Evolutionary conservation across 805 yeast genomes (phyloP).

Genomic region (Candida loeiensis): DNA sequence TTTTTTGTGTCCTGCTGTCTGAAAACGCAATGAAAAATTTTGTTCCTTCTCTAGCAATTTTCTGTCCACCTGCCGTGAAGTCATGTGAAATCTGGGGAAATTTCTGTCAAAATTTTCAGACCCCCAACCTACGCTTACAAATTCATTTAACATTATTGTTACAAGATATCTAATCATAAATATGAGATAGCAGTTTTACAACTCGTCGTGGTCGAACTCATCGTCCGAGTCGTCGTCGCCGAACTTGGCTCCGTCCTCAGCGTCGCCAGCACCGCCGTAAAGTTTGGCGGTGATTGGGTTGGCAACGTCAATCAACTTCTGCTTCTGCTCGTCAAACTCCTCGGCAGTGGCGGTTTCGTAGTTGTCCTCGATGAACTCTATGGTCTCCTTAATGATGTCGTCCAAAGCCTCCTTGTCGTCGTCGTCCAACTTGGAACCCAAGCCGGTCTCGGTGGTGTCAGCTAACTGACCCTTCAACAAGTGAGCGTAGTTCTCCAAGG

Average conservation of each 20-base stretch:
- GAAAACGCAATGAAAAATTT: conserved; percentile 1
- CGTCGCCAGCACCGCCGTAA: conserved; percentile 48
- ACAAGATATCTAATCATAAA: conserved; percentile 6
- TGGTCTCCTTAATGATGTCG: conserved; percentile 83
- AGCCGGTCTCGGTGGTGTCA: conserved; percentile 38
- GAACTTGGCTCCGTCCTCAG: conserved; percentile 33
- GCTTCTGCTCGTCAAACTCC: conserved; percentile 91
- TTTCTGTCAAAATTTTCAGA: not conserved
- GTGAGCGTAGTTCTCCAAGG: conserved; percentile 45
- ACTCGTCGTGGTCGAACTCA: conserved; percentile 44
- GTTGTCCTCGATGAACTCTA: conserved; percentile 85
- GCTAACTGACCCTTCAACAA: conserved; percentile 45
- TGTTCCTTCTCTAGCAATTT: not conserved
- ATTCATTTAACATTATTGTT: conserved; percentile 2
- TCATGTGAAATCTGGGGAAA: conserved; percentile 8
- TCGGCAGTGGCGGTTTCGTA: conserved; percentile 84
- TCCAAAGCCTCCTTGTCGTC: conserved; percentile 86
- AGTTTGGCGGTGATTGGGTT: conserved; percentile 91
- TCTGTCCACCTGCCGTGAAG: not conserved
- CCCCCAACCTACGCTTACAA: no score
- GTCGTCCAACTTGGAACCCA: conserved; percentile 78
- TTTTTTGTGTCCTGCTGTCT: conserved; percentile 2
- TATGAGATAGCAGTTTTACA: conserved; percentile 19
- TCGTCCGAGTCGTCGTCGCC: conserved; percentile 45
- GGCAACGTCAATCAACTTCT: conserved; percentile 73